Base-by-base conservation (phyloP, 176 grass and related monocot genomes). In the Triticum timopheevii region DNA sequence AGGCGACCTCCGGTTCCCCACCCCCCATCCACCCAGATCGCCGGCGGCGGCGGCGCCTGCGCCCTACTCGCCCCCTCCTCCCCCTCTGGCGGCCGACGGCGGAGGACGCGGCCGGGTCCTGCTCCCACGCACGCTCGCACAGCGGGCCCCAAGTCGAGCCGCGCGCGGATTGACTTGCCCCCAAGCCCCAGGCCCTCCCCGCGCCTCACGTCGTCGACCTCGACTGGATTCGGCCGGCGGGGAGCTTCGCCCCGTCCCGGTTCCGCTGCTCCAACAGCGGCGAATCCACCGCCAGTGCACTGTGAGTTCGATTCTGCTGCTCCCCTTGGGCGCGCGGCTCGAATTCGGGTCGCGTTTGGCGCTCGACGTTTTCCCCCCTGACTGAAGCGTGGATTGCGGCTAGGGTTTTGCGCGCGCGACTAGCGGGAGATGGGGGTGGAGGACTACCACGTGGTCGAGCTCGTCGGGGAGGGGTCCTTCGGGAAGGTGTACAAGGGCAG, bases 401-500 rank as follows among this genome's bases (percentile, higher is more conserved):
- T 61, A 79, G 85, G 85, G 45, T 85, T 85, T 34, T 23, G 56
- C n/a, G 5, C 52, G 64, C 59, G 3, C n/a, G 72, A 13, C 30
- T 15, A 44, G 35, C 15, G 4, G 13, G 19, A 24, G 61, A 98
- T 98, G 96, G 88, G 78, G 50, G 86, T 90, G 45, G 92, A 98
- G 40, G 96, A 95, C 84, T 98, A 96, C 92, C 93, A 94, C 73
- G 96, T 96, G 22, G 86, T 96, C 42, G 88, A 84, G 73, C 90
- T 98, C 73, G 96, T 96, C 1, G 96, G 96, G 31, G 96, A 96
- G 83, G 96, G 93, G 10, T 96, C 93, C 31, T 98, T 98, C 2
- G 93, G 96, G 20, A 98, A 98, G 84, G 96, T 98, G 72, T 98
- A 98, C 82, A 96, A 95, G 87, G 97, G 92, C 61, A 91, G 97